These are phyloP conservation scores for Microthyrium microscopicum DNA, from an alignment of 2,329 filamentous ascomycete genomes.

Conservation along the genomic window DNA sequence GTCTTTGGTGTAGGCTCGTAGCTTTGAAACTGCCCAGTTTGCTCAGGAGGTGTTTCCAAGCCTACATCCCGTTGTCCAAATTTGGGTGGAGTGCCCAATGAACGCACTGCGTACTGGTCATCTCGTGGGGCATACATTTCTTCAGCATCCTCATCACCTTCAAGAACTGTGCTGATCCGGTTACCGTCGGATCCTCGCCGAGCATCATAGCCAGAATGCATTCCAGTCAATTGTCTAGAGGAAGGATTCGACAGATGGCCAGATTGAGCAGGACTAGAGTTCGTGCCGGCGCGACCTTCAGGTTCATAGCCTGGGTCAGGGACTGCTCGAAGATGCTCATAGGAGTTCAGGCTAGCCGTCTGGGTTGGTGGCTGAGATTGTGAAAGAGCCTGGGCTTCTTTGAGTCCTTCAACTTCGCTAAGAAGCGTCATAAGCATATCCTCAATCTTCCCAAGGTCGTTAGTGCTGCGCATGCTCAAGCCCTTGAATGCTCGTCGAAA, in stretches of 20 bases:
- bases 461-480: slow-evolving; percentile 70
- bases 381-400: slow-evolving; percentile 20
- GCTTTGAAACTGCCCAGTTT: slow-evolving; percentile 29
- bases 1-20: slow-evolving; percentile 63
- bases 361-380: slow-evolving; percentile 10
- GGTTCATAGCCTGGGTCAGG: slow-evolving; percentile 54
- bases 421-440: slow-evolving; percentile 66
- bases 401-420: slow-evolving; percentile 64
- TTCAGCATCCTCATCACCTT: slow-evolving; percentile 62
- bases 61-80: slow-evolving; percentile 12
- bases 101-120: slow-evolving; percentile 38
- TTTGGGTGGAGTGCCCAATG: too few species aligned
- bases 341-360: slow-evolving; percentile 43
- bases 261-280: slow-evolving; percentile 58
- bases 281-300: slow-evolving; percentile 62
- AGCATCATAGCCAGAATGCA: slow-evolving; percentile 34
- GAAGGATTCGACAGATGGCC: slow-evolving; percentile 52
- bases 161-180: slow-evolving; percentile 78
- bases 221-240: slow-evolving; percentile 25
- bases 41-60: slow-evolving; percentile 38
- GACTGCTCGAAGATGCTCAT: slow-evolving; percentile 55
- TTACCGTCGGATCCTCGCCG: slow-evolving; percentile 45
- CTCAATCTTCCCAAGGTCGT: slow-evolving; percentile 67
- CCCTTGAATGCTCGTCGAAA: slow-evolving; percentile 88
- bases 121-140: slow-evolving; percentile 29